Base-by-base conservation (phyloP, 2,329 filamentous ascomycete genomes). In the Penicillium concentricum region DNA sequence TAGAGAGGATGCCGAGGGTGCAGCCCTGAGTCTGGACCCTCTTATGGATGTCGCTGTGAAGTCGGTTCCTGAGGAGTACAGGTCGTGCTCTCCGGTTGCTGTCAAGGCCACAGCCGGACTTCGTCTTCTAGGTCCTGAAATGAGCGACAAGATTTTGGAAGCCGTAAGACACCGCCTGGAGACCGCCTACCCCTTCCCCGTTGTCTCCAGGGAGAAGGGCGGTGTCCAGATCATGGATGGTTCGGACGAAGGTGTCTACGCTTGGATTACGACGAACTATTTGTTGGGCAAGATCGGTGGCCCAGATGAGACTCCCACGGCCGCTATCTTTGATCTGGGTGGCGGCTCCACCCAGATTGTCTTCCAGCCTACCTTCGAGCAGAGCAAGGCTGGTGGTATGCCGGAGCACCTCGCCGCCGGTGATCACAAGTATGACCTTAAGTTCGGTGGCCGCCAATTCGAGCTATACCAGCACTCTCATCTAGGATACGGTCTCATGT, bases 261-360 rank as follows among this genome's bases (percentile, higher is more conserved):
- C 94, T 51, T 99, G 94, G 94, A 96, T 99, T 74, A 99, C 94
- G 7, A 94, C 92, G 64, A 99, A 99, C 82, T 99, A 99, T 77
- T 88, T 99, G 39, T 86, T 99, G 24, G 93, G 93, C 69, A 97
- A 97, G 80, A 97, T 99, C 75, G 94, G 94, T 58, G 90, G 90
- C 12, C 90, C 92, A 2, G 93, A 97, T 72, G 86, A 92, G 74
- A 91, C 85, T 61, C 89, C 91, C 49, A 97, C 94, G 2, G 95
- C 94, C 39, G 94, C 94, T 49, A 87, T 97, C 57, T 96, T 99
- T 70, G 94, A 99, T 72, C 88, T 99, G 47, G 94, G 94, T 61
- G 94, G 94, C 69, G 94, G 94, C 52, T 97, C 92, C 22, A 99
- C 95, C 15, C 94, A 99, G 79, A 97, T 99, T 71, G 95, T 99